Evolutionary conservation across 108 stramenopile genomes (phyloP).

Genomic region (Skeletonema tropicum): DNA sequence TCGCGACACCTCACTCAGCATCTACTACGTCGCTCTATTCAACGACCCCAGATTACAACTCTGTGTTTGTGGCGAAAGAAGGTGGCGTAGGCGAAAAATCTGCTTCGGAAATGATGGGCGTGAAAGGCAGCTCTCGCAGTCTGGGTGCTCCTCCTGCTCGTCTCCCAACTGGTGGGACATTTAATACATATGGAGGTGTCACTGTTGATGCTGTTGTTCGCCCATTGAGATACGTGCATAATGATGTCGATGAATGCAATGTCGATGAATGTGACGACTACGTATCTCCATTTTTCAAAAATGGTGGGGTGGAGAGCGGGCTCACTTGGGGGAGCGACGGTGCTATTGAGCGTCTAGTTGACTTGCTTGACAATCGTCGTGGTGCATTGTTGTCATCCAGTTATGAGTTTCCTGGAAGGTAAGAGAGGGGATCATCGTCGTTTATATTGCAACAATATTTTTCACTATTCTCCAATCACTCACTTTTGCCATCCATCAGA

Average conservation of each 20-base stretch:
- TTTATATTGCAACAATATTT: background rate
- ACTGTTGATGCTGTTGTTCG: constrained; percentile 84
- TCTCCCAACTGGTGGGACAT: constrained; percentile 73
- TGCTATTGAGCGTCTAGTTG: constrained; percentile 87
- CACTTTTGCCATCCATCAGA: constrained; percentile 21
- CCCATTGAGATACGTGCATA: constrained; percentile 48
- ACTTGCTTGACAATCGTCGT: constrained; percentile 80
- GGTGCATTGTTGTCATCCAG: constrained; percentile 88
- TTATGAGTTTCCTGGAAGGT: constrained; percentile 97
- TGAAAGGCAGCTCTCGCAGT: constrained; percentile 48
- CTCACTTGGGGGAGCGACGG: constrained; percentile 50
- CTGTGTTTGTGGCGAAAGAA: constrained; percentile 42
- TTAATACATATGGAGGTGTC: constrained; percentile 85
- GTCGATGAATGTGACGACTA: constrained; percentile 22
- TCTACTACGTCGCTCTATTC: background rate
- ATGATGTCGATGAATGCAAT: constrained; percentile 12
- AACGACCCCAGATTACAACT: constrained; percentile 48
- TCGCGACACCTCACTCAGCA: background rate
- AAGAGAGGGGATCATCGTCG: constrained; percentile 10
- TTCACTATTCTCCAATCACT: constrained; percentile 5
- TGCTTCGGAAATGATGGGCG: constrained; percentile 67
- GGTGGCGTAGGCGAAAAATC: constrained; percentile 69
- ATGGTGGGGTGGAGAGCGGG: constrained; percentile 14
- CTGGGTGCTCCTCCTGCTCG: constrained; percentile 85
- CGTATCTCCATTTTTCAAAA: constrained; percentile 34